A percentile compares a stretch with the other conserved stretches of the same genome.
Conservation (phyloP, 2,329 filamentous ascomycete genomes). For the Pseudogymnoascus sp. region DNA sequence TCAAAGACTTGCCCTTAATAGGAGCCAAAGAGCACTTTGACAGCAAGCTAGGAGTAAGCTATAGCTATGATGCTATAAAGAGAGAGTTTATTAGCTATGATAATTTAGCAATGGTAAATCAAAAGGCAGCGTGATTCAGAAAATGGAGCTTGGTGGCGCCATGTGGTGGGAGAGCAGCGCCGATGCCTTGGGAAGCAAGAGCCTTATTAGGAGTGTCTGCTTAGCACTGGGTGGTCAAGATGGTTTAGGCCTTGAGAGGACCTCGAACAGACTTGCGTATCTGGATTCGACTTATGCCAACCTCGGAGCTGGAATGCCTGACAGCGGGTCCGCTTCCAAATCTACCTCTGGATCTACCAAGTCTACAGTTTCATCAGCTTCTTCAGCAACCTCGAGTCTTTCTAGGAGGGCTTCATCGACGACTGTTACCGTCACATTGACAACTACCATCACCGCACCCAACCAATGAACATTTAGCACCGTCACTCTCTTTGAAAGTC, state of each 20-base stretch:
- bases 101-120: slow-evolving; percentile 47
- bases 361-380: background rate
- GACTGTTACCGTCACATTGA: no score
- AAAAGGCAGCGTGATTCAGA: slow-evolving; percentile 59
- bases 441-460: no score
- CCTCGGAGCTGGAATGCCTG: background rate
- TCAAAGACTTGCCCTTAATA: slow-evolving; percentile 60
- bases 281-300: background rate
- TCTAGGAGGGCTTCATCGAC: no score
- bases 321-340: background rate
- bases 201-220: slow-evolving; percentile 43
- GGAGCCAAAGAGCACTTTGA: slow-evolving; percentile 52
- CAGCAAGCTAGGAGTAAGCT: slow-evolving; percentile 49
- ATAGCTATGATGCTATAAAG: slow-evolving; percentile 53
- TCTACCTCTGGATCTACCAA: background rate
- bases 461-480: no score
- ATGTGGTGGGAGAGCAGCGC: slow-evolving; percentile 81
- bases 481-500: no score
- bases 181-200: slow-evolving; percentile 50
- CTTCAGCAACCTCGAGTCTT: slow-evolving; percentile 11
- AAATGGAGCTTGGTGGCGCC: slow-evolving; percentile 53
- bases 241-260: background rate
- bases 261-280: background rate
- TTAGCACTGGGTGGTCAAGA: background rate
- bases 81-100: slow-evolving; percentile 64